These are phyloP conservation scores for Chlamydomonas applanata DNA, from an alignment of 139 green algal genomes.

Conservation along the genomic window DNA sequence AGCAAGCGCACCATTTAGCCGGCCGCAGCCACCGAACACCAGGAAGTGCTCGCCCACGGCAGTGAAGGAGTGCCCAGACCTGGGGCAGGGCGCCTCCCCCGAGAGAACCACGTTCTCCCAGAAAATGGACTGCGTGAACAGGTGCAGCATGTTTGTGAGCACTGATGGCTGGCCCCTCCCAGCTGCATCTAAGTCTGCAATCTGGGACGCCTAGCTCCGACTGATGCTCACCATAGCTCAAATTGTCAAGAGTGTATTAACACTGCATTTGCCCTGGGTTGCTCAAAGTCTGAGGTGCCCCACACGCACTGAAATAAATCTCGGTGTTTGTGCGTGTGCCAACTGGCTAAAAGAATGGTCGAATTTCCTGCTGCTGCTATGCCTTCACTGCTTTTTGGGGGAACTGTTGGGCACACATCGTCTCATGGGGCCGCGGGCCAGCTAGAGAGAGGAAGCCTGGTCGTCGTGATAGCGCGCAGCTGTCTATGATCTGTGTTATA, in stretches of 20 bases:
- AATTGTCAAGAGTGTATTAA: background rate
- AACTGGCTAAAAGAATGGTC: too few species aligned
- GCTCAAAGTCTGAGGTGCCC: background rate
- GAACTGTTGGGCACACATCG: too few species aligned
- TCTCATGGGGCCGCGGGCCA: too few species aligned
- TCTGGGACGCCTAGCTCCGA: background rate
- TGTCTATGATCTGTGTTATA: too few species aligned
- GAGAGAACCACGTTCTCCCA: slow-evolving; percentile 43
- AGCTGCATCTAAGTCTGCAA: background rate
- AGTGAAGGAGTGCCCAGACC: slow-evolving; percentile 79
- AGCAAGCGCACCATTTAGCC: slow-evolving; percentile 49
- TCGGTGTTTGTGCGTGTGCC: background rate
- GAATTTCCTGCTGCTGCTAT: too few species aligned
- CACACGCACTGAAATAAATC: slow-evolving; percentile 7
- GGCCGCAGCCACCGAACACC: slow-evolving; percentile 74
- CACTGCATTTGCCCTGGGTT: background rate
- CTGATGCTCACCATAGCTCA: background rate
- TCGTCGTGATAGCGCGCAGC: too few species aligned
- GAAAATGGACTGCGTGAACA: slow-evolving; percentile 31
- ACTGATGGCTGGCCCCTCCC: background rate
- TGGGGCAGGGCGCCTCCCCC: slow-evolving; percentile 48
- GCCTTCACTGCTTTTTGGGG: too few species aligned
- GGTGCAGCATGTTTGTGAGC: background rate
- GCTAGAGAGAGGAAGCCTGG: too few species aligned
- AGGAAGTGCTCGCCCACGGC: slow-evolving; percentile 62